Percentiles rank a stretch among this genome's conserved stretches.
Conservation (phyloP, 345 rosid genomes). For the Chamaenerion angustifolium region DNA sequence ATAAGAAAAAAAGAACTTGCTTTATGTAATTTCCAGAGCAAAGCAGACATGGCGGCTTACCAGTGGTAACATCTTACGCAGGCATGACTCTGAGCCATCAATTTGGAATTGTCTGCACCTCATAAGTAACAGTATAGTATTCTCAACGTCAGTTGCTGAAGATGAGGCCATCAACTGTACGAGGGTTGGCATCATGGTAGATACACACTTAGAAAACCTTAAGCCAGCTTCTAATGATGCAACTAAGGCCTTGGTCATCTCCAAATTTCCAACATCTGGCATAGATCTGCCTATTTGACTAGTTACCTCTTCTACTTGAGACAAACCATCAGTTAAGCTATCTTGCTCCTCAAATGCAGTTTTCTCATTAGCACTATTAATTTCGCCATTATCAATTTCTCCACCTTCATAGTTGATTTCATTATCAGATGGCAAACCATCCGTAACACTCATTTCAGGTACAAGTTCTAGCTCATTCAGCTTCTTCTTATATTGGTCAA, state of each 20-base stretch:
- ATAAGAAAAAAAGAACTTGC: constrained; percentile 5
- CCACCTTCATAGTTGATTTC: constrained; percentile 34
- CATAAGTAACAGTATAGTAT: constrained; percentile 71
- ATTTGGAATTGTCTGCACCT: constrained; percentile 97
- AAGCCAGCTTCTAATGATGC: constrained; percentile 97
- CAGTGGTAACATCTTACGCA: constrained; percentile 92
- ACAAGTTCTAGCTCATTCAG: constrained; percentile 53
- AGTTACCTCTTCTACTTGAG: constrained; percentile 28
- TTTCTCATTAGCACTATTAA: constrained; percentile 32
- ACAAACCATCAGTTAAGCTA: constrained; percentile 60
- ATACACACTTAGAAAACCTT: constrained; percentile 70
- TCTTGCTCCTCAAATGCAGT: constrained; percentile 24
- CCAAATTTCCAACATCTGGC: constrained; percentile 89
- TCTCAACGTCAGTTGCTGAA: constrained; percentile 76
- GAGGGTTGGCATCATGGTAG: constrained; percentile 73
- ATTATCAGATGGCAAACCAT: constrained; percentile 34
- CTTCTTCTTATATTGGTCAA: constrained; percentile 74
- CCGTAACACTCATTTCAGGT: constrained; percentile 22
- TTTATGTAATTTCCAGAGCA: background rate
- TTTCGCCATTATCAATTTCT: constrained; percentile 52
- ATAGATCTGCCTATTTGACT: constrained; percentile 41
- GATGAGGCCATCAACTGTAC: constrained; percentile 97
- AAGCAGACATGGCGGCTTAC: constrained; percentile 27
- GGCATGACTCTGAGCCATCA: constrained; percentile 93
- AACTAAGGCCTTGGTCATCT: constrained; percentile 92